A percentile compares a stretch with the other conserved stretches of the same genome.
These are phyloP conservation scores for Paracoccidioides brasiliensis DNA, from an alignment of 2,329 filamentous ascomycete species.

Conservation along the genomic window DNA sequence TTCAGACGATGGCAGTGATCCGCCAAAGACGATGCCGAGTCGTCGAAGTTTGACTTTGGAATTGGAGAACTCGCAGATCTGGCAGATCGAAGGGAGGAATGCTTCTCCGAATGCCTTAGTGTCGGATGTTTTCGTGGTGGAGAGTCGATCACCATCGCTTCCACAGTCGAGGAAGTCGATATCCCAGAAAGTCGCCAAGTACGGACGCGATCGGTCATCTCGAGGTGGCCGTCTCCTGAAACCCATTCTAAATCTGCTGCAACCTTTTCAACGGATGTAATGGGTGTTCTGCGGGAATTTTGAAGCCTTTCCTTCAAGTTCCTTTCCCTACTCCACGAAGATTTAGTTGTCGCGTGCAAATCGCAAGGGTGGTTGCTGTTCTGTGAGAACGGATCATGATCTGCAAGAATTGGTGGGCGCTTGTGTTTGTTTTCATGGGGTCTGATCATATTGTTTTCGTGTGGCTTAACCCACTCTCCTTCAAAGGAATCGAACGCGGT, in stretches of 20 bases:
- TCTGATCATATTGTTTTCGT: conserved; percentile 13
- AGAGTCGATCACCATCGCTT: conserved; percentile 42
- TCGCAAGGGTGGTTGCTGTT: background rate
- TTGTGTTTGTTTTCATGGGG: background rate
- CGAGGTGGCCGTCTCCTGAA: conserved; percentile 19
- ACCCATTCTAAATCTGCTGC: conserved; percentile 40
- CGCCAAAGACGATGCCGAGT: conserved; percentile 30
- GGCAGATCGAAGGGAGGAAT: conserved; percentile 33
- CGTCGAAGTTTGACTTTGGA: conserved; percentile 33
- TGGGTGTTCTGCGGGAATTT: conserved; percentile 16
- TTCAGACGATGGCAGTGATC: conserved; percentile 35
- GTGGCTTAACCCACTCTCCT: conserved; percentile 41
- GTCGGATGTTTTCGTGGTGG: conserved; percentile 33
- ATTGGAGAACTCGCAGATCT: conserved; percentile 26
- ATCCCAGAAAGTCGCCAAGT: conserved; percentile 35
- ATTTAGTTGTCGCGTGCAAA: background rate
- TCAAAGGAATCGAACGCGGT: conserved; percentile 44
- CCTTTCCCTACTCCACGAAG: conserved; percentile 14
- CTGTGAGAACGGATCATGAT: background rate
- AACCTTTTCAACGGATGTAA: conserved; percentile 33
- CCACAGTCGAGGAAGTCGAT: conserved; percentile 42
- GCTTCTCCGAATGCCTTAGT: conserved; percentile 43
- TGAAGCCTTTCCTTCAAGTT: conserved; percentile 23
- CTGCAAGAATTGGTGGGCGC: conserved; percentile 3
- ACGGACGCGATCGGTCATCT: conserved; percentile 18